phyloP scores from a whole-genome alignment of 202 grass and related monocot species.

The Digitaria exilis region DNA sequence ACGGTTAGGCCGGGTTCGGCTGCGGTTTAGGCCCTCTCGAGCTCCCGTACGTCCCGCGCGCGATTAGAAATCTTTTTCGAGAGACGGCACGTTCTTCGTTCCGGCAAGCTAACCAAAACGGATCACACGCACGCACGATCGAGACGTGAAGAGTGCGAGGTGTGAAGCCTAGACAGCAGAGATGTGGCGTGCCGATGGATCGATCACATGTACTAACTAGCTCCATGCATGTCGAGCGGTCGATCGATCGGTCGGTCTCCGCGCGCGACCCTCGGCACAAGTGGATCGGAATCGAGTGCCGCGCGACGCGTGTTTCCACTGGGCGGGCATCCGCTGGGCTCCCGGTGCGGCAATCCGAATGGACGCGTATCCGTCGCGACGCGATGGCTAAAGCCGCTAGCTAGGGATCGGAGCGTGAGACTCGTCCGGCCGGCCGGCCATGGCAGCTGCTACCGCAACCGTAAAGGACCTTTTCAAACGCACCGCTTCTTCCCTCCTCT shows the following conservation, averaged over 20 bases:
- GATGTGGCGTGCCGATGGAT: neutral
- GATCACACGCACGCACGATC: neutral
- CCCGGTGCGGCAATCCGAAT: neutral
- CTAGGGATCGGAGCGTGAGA: neutral
- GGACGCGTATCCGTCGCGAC: neutral
- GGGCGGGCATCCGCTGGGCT: neutral
- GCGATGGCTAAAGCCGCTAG: neutral
- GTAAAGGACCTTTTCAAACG: slow-evolving; percentile 40
- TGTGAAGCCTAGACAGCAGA: neutral
- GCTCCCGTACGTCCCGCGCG: too few species aligned
- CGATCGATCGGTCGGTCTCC: neutral
- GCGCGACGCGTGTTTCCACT: neutral
- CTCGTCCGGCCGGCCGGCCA: neutral
- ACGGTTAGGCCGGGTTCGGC: slow-evolving; percentile 27
- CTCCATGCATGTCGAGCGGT: neutral
- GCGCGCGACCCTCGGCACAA: neutral
- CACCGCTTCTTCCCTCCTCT: neutral
- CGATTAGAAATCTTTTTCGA: too few species aligned
- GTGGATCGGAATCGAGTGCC: too few species aligned
- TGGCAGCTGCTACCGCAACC: slow-evolving; percentile 7
- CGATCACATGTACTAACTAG: neutral
- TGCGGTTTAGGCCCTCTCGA: neutral
- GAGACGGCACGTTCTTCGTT: neutral
- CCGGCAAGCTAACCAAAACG: neutral
- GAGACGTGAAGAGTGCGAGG: too few species aligned